phyloP scores from a whole-genome alignment of 805 yeast species.

The Candida saitoana region DNA sequence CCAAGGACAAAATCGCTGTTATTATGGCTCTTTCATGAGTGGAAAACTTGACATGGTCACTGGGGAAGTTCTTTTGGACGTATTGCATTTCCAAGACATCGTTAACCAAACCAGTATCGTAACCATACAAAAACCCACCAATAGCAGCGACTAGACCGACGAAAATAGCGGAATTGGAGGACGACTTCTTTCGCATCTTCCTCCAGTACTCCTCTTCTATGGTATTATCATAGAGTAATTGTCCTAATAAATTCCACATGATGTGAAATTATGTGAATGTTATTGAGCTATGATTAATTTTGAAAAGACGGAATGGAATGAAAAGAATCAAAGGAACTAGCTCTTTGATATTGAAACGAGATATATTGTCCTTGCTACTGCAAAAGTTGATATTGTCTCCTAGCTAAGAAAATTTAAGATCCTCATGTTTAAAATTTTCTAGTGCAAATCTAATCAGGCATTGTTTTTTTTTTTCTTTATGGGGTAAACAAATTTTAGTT shows the following conservation, averaged over 20 bases:
- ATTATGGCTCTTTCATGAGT: conserved; percentile 65
- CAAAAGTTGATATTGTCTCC: no score
- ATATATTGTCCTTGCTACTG: no score
- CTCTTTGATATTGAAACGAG: no score
- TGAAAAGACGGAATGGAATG: neutral
- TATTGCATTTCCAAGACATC: conserved; percentile 73
- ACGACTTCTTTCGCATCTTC: conserved; percentile 41
- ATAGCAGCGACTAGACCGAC: conserved; percentile 82
- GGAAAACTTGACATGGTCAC: conserved; percentile 44
- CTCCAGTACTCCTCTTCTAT: conserved; percentile 34
- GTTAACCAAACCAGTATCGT: conserved; percentile 84
- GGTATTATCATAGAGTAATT: conserved; percentile 31
- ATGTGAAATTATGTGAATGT: neutral
- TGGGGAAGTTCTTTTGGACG: conserved; percentile 55
- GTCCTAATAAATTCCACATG: conserved; percentile 12
- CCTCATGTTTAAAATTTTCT: neutral
- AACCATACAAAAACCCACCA: conserved; percentile 89
- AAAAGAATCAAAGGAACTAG: neutral
- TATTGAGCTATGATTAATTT: no score
- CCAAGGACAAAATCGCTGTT: conserved; percentile 76
- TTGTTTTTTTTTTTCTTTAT: neutral
- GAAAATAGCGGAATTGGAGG: conserved; percentile 60
- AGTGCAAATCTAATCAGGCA: neutral
- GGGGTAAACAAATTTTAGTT: no score
- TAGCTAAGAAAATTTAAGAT: neutral